These are phyloP conservation scores for Penicillium dipodomyicola DNA, from an alignment of 495 filamentous ascomycete genomes.

Conservation along the genomic window DNA sequence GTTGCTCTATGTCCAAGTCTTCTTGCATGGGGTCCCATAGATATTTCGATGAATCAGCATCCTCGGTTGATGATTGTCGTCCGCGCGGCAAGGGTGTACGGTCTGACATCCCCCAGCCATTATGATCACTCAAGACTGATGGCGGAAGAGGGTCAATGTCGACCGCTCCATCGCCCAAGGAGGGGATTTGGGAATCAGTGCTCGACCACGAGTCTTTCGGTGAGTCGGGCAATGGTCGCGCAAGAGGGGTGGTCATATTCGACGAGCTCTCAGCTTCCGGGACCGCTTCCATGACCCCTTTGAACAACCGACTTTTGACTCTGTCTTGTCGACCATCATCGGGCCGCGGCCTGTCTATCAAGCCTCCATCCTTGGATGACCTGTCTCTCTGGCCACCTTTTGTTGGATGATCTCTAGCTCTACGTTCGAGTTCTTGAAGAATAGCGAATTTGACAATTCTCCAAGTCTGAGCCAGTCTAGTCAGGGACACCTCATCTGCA, in stretches of 20 bases:
- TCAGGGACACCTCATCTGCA: conserved; percentile 57
- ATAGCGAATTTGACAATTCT: conserved; percentile 63
- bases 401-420: conserved; percentile 54
- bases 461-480: conserved; percentile 73
- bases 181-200: conserved; percentile 28
- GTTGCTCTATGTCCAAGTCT: conserved; percentile 35
- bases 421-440: conserved; percentile 55
- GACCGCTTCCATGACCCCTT: conserved; percentile 44
- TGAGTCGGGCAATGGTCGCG: conserved; percentile 60
- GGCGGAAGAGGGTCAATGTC: conserved; percentile 46
- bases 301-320: conserved; percentile 45
- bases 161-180: conserved; percentile 32
- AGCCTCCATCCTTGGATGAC: conserved; percentile 35
- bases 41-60: conserved; percentile 20
- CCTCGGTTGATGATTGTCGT: conserved; percentile 32
- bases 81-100: conserved; percentile 25
- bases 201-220: conserved; percentile 34
- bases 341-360: conserved; percentile 25
- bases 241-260: conserved; percentile 75
- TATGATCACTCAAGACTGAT: conserved; percentile 44
- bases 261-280: conserved; percentile 67
- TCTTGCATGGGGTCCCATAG: conserved; percentile 22
- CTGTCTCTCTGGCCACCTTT: conserved; percentile 28
- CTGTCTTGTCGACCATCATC: conserved; percentile 42
- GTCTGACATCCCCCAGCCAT: conserved; percentile 39